Evolutionary conservation across 192 early-diverging fungal genomes (phyloP).

Genomic region (Backusella circina): DNA sequence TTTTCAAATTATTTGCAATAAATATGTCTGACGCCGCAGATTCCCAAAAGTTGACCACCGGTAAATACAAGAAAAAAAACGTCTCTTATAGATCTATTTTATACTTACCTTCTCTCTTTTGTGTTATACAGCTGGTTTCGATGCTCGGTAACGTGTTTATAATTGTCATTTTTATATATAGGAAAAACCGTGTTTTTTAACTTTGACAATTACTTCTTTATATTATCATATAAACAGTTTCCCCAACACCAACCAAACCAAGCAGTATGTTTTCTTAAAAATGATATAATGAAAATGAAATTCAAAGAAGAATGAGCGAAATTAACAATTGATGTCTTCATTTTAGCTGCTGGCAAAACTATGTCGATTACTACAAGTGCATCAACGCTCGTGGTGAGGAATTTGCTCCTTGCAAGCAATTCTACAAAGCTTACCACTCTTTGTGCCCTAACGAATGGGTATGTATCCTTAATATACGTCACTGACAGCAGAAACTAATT

Average conservation of each 20-base stretch:
- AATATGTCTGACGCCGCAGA: conserved; percentile 29
- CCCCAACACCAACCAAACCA: conserved; percentile 99
- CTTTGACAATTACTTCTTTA: background rate
- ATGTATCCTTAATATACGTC: conserved; percentile 32
- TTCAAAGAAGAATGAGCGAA: background rate
- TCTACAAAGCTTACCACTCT: conserved; percentile 75
- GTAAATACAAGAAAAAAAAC: conserved; percentile 1
- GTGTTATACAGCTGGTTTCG: conserved; percentile 46
- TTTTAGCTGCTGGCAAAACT: conserved; percentile 95
- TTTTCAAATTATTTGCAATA: conserved; percentile 11
- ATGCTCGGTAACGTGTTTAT: conserved; percentile 46
- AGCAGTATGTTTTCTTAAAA: conserved; percentile 47
- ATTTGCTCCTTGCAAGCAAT: conserved; percentile 89
- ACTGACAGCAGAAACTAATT: background rate
- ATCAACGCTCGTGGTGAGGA: conserved; percentile 94
- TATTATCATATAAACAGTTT: conserved; percentile 53
- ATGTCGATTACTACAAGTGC: conserved; percentile 92
- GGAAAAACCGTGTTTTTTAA: background rate
- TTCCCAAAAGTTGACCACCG: conserved; percentile 24
- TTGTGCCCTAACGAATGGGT: conserved; percentile 96
- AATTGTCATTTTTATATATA: background rate
- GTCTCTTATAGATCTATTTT: background rate
- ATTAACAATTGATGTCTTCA: background rate
- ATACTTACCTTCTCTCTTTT: background rate
- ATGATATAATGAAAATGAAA: background rate